Percentiles rank a stretch among this genome's conserved stretches.
Evolutionary conservation across 495 filamentous ascomycete species (phyloP).

Genomic region (Xylaria castorea): DNA sequence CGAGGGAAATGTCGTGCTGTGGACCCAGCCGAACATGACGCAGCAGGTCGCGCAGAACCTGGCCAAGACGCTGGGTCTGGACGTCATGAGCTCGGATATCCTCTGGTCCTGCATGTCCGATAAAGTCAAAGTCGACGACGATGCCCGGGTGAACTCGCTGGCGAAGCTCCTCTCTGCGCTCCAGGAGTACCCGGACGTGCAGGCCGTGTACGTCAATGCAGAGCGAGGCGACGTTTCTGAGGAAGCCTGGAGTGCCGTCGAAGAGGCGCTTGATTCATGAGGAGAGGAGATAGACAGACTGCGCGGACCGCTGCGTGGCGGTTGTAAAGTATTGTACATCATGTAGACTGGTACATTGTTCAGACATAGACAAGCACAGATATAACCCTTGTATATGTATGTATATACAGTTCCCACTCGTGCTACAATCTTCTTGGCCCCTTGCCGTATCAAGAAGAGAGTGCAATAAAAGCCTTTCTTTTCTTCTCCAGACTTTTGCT

Average conservation of each 20-base stretch:
- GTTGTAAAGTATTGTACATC: constrained; percentile 30
- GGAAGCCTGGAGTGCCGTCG: constrained; percentile 56
- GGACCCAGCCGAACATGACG: constrained; percentile 74
- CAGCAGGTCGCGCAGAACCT: constrained; percentile 69
- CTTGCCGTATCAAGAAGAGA: neutral
- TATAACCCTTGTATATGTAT: constrained; percentile 5
- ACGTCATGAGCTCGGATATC: constrained; percentile 75
- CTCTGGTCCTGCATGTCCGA: constrained; percentile 87
- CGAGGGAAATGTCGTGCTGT: constrained; percentile 73
- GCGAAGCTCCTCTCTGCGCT: constrained; percentile 61
- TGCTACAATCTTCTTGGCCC: neutral
- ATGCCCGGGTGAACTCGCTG: constrained; percentile 58
- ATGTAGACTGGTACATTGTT: constrained; percentile 27
- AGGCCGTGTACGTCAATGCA: constrained; percentile 72
- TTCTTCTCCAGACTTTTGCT: neutral
- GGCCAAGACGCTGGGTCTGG: constrained; percentile 62
- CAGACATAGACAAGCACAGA: constrained; percentile 26
- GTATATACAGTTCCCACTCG: constrained; percentile 11
- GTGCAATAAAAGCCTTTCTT: neutral
- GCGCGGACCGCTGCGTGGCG: neutral
- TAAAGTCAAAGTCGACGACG: constrained; percentile 60
- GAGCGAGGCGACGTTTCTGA: constrained; percentile 51
- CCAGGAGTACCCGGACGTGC: constrained; percentile 67
- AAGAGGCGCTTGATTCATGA: constrained; percentile 51
- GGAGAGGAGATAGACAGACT: neutral